A percentile compares a stretch with the other conserved stretches of the same genome.
Conservation (phyloP, 1,284 basidiomycete species). For the Heterobasidion parviporum region DNA sequence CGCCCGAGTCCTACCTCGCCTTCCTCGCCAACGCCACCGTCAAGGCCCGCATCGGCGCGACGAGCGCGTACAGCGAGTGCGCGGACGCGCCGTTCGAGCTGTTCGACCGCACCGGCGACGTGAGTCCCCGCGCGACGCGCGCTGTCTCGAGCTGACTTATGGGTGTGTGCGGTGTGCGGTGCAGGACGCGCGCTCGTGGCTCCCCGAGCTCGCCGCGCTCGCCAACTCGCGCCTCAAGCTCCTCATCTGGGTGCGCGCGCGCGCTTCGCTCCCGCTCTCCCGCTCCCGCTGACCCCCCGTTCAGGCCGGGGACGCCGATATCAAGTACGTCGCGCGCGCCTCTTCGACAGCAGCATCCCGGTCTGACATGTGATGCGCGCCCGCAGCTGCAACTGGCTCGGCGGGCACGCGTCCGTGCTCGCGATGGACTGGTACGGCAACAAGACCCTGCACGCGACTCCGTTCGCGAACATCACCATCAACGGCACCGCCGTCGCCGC, state of each 20-base stretch:
- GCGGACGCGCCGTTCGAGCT: constrained; percentile 28
- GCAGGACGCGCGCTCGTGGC: constrained; percentile 39
- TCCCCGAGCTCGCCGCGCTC: constrained; percentile 43
- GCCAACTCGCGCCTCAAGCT: constrained; percentile 47
- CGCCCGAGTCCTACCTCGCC: constrained; percentile 44
- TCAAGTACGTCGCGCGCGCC: neutral
- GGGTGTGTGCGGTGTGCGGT: neutral
- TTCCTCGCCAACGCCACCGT: constrained; percentile 32
- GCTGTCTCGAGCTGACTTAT: neutral
- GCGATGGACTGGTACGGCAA: constrained; percentile 1
- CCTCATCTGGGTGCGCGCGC: constrained; percentile 45
- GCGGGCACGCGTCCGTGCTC: neutral
- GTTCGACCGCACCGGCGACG: constrained; percentile 36
- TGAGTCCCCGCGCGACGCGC: neutral
- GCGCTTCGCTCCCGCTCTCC: neutral
- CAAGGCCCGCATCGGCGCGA: constrained; percentile 41
- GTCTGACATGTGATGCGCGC: too few species aligned
- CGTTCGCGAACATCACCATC: neutral
- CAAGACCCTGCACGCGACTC: neutral
- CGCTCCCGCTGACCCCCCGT: neutral
- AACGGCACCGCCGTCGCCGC: neutral
- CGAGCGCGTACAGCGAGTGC: constrained; percentile 39
- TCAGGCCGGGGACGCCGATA: constrained; percentile 1
- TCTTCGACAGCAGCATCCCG: too few species aligned
- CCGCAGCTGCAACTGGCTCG: constrained; percentile 1